Evolutionary conservation across 139 green algal genomes (phyloP).

Genomic region (Micractinium conductrix): DNA sequence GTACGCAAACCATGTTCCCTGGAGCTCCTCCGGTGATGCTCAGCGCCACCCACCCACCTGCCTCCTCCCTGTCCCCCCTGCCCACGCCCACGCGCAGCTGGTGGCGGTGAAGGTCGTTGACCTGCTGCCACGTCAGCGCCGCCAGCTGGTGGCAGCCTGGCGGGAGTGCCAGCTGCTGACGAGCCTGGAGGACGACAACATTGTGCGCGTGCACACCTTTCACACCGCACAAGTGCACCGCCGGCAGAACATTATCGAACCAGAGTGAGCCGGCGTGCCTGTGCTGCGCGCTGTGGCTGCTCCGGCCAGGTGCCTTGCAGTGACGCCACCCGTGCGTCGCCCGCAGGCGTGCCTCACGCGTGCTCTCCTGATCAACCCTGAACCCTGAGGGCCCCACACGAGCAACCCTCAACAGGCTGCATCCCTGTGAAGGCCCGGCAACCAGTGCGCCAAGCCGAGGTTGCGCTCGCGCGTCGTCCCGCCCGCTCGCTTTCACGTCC

Average conservation of each 20-base stretch:
- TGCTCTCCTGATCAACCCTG: background rate
- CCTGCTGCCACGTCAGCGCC: constrained; percentile 26
- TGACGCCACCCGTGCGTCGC: no score
- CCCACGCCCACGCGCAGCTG: background rate
- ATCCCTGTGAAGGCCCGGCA: no score
- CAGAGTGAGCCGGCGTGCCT: background rate
- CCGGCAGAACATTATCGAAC: background rate
- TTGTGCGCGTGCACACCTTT: constrained; percentile 13
- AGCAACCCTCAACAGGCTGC: no score
- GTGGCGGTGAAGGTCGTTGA: constrained; percentile 43
- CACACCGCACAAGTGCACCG: constrained; percentile 1
- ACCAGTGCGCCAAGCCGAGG: no score
- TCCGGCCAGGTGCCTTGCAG: background rate
- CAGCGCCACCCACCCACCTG: no score
- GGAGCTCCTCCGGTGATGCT: no score
- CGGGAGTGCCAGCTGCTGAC: constrained; percentile 31
- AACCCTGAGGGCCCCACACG: no score
- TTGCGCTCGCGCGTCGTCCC: no score
- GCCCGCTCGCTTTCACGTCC: no score
- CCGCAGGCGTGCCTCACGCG: background rate
- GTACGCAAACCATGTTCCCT: no score
- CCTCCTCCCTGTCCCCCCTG: background rate
- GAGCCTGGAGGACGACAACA: constrained; percentile 4
- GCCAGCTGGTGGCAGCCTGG: constrained; percentile 11
- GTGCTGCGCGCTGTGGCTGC: no score